phyloP scores from a whole-genome alignment of 2,329 filamentous ascomycete species.

The Phaeomoniella chlamydospora region DNA sequence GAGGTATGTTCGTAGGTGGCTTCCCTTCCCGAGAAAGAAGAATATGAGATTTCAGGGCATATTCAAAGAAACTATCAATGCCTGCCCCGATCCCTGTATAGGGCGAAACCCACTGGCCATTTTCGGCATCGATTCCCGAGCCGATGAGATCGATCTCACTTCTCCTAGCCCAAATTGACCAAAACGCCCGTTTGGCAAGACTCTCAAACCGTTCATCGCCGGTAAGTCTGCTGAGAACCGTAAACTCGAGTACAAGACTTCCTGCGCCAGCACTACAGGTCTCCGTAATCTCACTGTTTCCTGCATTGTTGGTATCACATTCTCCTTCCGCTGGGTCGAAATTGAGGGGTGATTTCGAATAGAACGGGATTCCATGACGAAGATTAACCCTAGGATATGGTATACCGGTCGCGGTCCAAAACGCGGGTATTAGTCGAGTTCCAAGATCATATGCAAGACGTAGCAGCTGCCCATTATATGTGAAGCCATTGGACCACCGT shows the following conservation, averaged over 20 bases:
- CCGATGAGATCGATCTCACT: constrained; percentile 80
- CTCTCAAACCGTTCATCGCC: constrained; percentile 80
- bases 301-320: constrained; percentile 7
- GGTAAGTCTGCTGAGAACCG: constrained; percentile 74
- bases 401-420: constrained; percentile 79
- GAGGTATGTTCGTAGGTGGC: constrained; percentile 18
- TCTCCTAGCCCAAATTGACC: constrained; percentile 85
- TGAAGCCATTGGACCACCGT: constrained; percentile 59
- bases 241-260: constrained; percentile 85
- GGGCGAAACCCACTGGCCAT: constrained; percentile 73
- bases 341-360: constrained; percentile 70
- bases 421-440: constrained; percentile 73
- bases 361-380: constrained; percentile 81
- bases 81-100: constrained; percentile 93
- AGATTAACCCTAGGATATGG: constrained; percentile 93
- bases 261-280: constrained; percentile 96
- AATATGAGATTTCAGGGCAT: constrained; percentile 87
- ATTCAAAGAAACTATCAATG: constrained; percentile 97
- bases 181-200: constrained; percentile 82
- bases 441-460: constrained; percentile 80
- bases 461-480: constrained; percentile 79
- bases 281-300: constrained; percentile 64
- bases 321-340: constrained; percentile 5
- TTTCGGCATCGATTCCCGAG: constrained; percentile 82
- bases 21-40: constrained; percentile 60